Conservation (phyloP, 352 stramenopile genomes). For the Pilasporangium apinafurcum region DNA sequence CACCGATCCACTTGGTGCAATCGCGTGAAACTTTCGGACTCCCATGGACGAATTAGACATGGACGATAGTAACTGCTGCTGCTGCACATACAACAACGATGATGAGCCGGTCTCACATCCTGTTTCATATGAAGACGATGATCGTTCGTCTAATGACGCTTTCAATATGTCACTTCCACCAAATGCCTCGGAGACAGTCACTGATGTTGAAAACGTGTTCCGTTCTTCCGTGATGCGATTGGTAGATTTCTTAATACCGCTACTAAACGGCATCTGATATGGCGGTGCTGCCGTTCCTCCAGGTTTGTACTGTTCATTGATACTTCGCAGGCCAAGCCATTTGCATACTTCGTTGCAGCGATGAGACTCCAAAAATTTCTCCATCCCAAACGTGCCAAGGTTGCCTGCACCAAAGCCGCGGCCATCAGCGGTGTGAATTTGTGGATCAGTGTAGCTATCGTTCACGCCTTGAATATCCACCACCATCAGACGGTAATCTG, state of each 20-base stretch:
- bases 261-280: conserved; percentile 77
- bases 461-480: conserved; percentile 84
- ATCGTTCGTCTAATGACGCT: conserved; percentile 8
- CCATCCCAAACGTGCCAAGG: conserved; percentile 78
- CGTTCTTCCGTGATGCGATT: conserved; percentile 75
- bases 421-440: conserved; percentile 78
- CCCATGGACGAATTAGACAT: not conserved
- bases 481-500: conserved; percentile 81
- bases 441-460: conserved; percentile 79
- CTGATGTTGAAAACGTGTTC: conserved; percentile 74
- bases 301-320: conserved; percentile 73
- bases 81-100: conserved; percentile 16
- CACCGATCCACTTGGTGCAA: not conserved
- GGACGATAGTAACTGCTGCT: conserved; percentile 12
- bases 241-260: conserved; percentile 78
- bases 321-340: conserved; percentile 68
- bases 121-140: conserved; percentile 9
- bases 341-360: conserved; percentile 83
- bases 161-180: conserved; percentile 22
- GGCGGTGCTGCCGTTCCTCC: conserved; percentile 68
- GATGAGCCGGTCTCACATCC: conserved; percentile 21
- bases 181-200: conserved; percentile 77
- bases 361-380: conserved; percentile 84
- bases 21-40: conserved; percentile 4
- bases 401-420: conserved; percentile 81